These are phyloP conservation scores for Cytauxzoon felis DNA, from an alignment of 169 alveolate genomes.

Conservation along the genomic window DNA sequence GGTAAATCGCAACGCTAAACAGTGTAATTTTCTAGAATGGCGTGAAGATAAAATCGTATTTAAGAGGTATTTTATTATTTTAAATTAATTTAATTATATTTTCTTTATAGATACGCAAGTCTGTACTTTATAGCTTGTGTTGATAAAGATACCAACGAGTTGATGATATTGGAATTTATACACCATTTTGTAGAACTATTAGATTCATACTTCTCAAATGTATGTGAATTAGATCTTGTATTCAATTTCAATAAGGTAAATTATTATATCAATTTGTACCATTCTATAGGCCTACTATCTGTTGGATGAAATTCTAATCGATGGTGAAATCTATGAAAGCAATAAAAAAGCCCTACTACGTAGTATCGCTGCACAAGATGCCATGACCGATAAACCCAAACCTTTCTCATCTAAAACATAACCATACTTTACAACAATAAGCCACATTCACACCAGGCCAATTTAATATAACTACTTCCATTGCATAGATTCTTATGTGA, in stretches of 20 bases:
- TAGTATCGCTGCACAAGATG: slow-evolving; percentile 90
- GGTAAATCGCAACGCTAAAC: slow-evolving; percentile 89
- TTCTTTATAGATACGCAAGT: slow-evolving; percentile 89
- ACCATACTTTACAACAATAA: background rate
- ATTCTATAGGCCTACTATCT: slow-evolving; percentile 77
- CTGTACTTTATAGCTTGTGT: slow-evolving; percentile 94
- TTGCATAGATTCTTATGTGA: background rate
- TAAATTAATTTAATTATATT: background rate
- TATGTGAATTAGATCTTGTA: slow-evolving; percentile 98
- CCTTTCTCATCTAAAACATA: slow-evolving; percentile 44
- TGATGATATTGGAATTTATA: slow-evolving; percentile 90
- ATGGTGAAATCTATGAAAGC: slow-evolving; percentile 90
- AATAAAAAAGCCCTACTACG: slow-evolving; percentile 91
- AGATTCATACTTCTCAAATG: slow-evolving; percentile 98
- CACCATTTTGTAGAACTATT: slow-evolving; percentile 97
- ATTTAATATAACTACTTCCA: no score
- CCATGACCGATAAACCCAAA: slow-evolving; percentile 87
- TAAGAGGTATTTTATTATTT: slow-evolving; percentile 76
- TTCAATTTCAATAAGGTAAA: slow-evolving; percentile 94
- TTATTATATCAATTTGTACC: background rate
- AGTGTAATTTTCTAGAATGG: slow-evolving; percentile 97
- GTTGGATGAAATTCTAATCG: slow-evolving; percentile 86
- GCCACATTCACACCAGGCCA: no score
- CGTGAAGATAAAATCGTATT: slow-evolving; percentile 92
- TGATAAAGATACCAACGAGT: slow-evolving; percentile 95